These are phyloP conservation scores for Helianthus tuberosus DNA, from an alignment of 129 eudicot species.

Conservation along the genomic window DNA sequence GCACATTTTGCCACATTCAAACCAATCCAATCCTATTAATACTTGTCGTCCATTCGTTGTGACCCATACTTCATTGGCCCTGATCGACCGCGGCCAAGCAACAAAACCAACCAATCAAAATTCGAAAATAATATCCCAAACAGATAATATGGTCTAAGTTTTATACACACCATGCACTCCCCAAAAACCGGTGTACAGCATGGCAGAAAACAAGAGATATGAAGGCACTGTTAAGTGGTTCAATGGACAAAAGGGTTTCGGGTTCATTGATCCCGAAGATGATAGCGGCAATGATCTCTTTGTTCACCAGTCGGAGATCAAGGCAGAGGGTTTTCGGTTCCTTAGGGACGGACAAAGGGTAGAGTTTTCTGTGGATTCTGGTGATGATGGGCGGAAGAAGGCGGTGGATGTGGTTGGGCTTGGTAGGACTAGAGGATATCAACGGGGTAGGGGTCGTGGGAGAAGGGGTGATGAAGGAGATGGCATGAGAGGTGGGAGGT, in stretches of 20 bases:
- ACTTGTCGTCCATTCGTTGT: conserved; percentile 35
- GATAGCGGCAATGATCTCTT: conserved; percentile 31
- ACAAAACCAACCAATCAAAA: conserved; percentile 26
- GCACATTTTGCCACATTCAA: neutral
- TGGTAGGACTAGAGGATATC: conserved; percentile 27
- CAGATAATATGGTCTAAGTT: conserved; percentile 14
- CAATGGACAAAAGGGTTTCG: conserved; percentile 48
- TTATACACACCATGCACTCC: neutral
- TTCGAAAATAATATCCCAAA: conserved; percentile 25
- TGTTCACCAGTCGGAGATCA: conserved; percentile 46
- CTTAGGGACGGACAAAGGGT: conserved; percentile 45
- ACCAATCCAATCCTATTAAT: conserved; percentile 31
- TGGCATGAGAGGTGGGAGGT: conserved; percentile 25
- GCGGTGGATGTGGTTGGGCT: conserved; percentile 40
- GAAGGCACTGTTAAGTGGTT: conserved; percentile 47
- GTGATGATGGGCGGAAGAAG: conserved; percentile 39
- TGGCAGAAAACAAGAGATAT: conserved; percentile 34
- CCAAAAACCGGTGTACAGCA: neutral
- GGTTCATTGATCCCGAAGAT: conserved; percentile 39
- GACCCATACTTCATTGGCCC: conserved; percentile 28
- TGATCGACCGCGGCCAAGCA: conserved; percentile 9
- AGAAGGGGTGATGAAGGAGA: conserved; percentile 25
- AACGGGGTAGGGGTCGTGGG: conserved; percentile 21
- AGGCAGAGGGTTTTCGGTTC: conserved; percentile 43
- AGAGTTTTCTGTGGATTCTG: conserved; percentile 26